phyloP scores from a whole-genome alignment of 495 filamentous ascomycete genomes.

The Lasiosphaeria ovina region DNA sequence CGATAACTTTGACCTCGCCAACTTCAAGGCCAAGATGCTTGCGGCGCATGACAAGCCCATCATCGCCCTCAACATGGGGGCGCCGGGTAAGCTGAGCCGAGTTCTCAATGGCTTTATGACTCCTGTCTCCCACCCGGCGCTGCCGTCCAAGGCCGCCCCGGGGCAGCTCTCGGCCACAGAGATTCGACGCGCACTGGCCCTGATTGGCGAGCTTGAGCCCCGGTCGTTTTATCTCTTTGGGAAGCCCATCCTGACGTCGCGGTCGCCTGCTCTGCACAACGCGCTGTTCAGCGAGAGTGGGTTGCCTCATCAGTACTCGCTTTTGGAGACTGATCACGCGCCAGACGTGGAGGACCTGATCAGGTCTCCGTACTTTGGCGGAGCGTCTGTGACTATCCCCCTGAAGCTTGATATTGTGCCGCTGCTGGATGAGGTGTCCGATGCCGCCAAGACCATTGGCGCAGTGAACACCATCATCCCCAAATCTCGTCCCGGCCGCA shows the following conservation, averaged over 20 bases:
- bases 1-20: slow-evolving; percentile 81
- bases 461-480: slow-evolving; percentile 92
- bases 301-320: slow-evolving; percentile 82
- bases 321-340: slow-evolving; percentile 70
- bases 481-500: slow-evolving; percentile 18
- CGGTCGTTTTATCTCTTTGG: slow-evolving; percentile 86
- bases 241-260: slow-evolving; percentile 72
- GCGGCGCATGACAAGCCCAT: slow-evolving; percentile 71
- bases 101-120: slow-evolving; percentile 93
- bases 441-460: slow-evolving; percentile 79
- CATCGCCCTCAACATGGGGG: slow-evolving; percentile 97
- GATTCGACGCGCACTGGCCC: slow-evolving; percentile 71
- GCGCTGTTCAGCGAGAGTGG: slow-evolving; percentile 73
- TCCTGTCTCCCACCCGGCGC: slow-evolving; percentile 84
- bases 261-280: slow-evolving; percentile 89
- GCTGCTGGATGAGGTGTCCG: slow-evolving; percentile 72
- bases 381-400: slow-evolving; percentile 92
- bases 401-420: slow-evolving; percentile 87
- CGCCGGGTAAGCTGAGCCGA: slow-evolving; percentile 80
- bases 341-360: slow-evolving; percentile 67
- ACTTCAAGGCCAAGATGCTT: slow-evolving; percentile 76
- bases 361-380: slow-evolving; percentile 73
- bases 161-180: slow-evolving; percentile 91
- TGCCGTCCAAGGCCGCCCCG: slow-evolving; percentile 91
- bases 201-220: slow-evolving; percentile 76